Evolutionary conservation across 106 monocot species (phyloP).

Genomic region (Vanilla planifolia): DNA sequence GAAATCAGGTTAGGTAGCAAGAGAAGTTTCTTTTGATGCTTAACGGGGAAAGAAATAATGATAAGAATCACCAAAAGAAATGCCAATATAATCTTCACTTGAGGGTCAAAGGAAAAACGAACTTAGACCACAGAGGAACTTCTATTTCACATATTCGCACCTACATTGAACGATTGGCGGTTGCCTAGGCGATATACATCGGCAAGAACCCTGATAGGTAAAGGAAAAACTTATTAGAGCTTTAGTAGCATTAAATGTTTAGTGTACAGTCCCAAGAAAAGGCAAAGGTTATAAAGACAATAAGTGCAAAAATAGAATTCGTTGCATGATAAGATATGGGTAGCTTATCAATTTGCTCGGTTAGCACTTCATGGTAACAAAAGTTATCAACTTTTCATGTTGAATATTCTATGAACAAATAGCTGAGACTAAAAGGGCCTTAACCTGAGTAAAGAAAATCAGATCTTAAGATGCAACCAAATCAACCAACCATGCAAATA

Average conservation of each 20-base stretch:
- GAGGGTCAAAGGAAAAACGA: constrained; percentile 4
- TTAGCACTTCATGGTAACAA: too few relatives aligned
- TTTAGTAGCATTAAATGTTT: not conserved
- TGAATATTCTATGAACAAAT: too few relatives aligned
- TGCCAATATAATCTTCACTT: not conserved
- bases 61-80: not conserved
- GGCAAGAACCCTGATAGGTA: constrained; percentile 61
- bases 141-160: constrained; percentile 40
- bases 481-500: too few relatives aligned
- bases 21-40: not conserved
- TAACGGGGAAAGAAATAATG: not conserved
- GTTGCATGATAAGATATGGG: too few relatives aligned
- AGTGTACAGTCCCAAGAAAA: too few relatives aligned
- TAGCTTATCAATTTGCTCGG: too few relatives aligned
- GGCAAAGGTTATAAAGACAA: too few relatives aligned
- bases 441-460: too few relatives aligned
- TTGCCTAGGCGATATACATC: constrained; percentile 73
- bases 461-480: too few relatives aligned
- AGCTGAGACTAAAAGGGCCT: too few relatives aligned
- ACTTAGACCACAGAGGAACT: not conserved
- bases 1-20: constrained; percentile 1
- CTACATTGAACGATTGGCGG: constrained; percentile 92
- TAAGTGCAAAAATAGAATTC: too few relatives aligned
- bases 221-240: constrained; percentile 4
- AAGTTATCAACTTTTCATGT: too few relatives aligned